These are phyloP conservation scores for Globisporangium camurandrum DNA, from an alignment of 352 stramenopile species.

Conservation along the genomic window DNA sequence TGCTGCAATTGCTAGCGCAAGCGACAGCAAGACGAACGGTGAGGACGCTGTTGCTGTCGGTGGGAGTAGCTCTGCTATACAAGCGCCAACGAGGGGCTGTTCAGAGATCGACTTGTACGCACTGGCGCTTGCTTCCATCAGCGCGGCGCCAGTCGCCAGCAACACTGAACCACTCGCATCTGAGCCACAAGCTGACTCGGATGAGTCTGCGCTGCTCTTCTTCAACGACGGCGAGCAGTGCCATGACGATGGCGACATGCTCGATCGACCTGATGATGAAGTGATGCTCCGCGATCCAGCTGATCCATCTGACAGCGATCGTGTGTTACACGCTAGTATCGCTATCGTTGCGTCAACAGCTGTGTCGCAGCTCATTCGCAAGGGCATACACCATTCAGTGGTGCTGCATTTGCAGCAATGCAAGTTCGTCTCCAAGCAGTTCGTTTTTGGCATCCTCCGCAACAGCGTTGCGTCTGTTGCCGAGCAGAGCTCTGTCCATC, in stretches of 20 bases:
- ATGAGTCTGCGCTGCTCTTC: too few species aligned
- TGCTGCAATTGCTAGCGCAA: too few species aligned
- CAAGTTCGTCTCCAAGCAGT: conserved; percentile 10
- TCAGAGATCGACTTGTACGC: too few species aligned
- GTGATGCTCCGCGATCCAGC: background rate
- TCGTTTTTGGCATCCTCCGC: conserved; percentile 3
- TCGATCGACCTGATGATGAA: background rate
- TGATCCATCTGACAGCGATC: too few species aligned
- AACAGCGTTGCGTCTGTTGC: background rate
- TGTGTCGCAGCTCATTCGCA: conserved; percentile 3
- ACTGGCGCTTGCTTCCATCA: too few species aligned
- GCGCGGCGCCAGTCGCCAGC: too few species aligned
- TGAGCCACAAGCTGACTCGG: too few species aligned
- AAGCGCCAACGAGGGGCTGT: too few species aligned
- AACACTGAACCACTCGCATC: background rate
- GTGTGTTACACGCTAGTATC: too few species aligned
- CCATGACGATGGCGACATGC: background rate
- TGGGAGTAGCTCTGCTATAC: too few species aligned
- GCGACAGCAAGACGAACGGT: too few species aligned
- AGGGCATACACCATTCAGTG: conserved; percentile 10
- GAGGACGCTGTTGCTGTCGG: too few species aligned
- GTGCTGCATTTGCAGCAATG: conserved; percentile 5
- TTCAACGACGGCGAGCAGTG: background rate
- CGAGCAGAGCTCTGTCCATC: background rate
- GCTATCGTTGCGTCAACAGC: conserved; percentile 1